These are phyloP conservation scores for Annulohypoxylon bovei DNA, from an alignment of 495 filamentous ascomycete genomes.

Conservation along the genomic window DNA sequence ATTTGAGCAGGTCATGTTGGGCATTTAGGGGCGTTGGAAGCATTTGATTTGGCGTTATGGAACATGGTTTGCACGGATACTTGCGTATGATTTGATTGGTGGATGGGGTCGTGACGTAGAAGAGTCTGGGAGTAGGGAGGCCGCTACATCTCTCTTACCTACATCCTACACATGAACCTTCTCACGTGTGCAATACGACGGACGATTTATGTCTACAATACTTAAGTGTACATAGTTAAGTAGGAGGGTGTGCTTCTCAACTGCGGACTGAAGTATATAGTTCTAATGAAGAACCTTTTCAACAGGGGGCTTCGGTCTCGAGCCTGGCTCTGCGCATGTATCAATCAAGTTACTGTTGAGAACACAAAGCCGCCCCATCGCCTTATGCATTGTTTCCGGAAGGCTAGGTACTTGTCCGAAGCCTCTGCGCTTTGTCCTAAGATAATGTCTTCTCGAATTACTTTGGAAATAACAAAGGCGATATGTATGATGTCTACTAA, in stretches of 20 bases:
- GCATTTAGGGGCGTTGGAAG: slow-evolving; percentile 15
- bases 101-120: neutral
- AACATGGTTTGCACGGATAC: neutral
- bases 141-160: neutral
- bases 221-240: neutral
- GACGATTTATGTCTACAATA: slow-evolving; percentile 1
- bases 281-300: neutral
- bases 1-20: neutral
- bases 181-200: neutral
- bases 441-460: slow-evolving; percentile 6
- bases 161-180: neutral
- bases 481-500: neutral
- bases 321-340: neutral
- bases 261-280: neutral
- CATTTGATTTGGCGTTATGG: slow-evolving; percentile 31
- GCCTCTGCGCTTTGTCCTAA: slow-evolving; percentile 18
- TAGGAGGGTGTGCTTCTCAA: neutral
- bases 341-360: neutral
- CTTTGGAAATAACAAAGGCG: slow-evolving; percentile 19
- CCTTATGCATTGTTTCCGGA: slow-evolving; percentile 38
- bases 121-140: neutral
- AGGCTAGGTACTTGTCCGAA: slow-evolving; percentile 5
- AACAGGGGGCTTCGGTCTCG: neutral
- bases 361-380: slow-evolving; percentile 11
- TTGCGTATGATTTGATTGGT: neutral